phyloP scores from a whole-genome alignment of 2,329 filamentous ascomycete genomes.

The Sclerotiophoma versabilis region DNA sequence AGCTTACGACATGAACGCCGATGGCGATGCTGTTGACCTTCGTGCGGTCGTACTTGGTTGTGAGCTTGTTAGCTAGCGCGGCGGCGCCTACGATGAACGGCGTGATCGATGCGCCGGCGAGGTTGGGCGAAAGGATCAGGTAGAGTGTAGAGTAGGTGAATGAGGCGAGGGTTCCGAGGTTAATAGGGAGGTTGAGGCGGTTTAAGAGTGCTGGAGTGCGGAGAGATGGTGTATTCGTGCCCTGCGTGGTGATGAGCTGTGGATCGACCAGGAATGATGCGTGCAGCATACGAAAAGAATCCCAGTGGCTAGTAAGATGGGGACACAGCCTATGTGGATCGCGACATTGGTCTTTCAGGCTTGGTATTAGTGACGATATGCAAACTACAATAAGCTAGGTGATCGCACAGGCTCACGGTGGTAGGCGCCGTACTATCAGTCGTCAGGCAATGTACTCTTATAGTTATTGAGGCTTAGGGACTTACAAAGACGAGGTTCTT shows the following conservation, averaged over 20 bases:
- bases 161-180: constrained; percentile 58
- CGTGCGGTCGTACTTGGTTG: constrained; percentile 63
- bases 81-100: constrained; percentile 76
- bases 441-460: neutral
- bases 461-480: too few relatives aligned
- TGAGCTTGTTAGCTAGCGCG: constrained; percentile 75
- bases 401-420: constrained; percentile 71
- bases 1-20: constrained; percentile 73
- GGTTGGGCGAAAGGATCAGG: constrained; percentile 83
- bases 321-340: constrained; percentile 82
- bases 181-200: constrained; percentile 48
- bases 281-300: constrained; percentile 70
- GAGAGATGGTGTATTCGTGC: constrained; percentile 62
- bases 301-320: constrained; percentile 72
- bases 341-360: constrained; percentile 68
- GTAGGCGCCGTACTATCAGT: constrained; percentile 77
- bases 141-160: constrained; percentile 78
- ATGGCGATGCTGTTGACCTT: constrained; percentile 69
- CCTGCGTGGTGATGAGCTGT: constrained; percentile 49
- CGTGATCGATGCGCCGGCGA: constrained; percentile 79
- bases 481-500: constrained; percentile 45
- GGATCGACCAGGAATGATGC: neutral
- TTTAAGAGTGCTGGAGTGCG: constrained; percentile 43
- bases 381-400: neutral
- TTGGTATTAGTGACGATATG: neutral